Evolutionary conservation across 192 early-diverging fungal species (phyloP).

Genomic region (Coemansia sp.): DNA sequence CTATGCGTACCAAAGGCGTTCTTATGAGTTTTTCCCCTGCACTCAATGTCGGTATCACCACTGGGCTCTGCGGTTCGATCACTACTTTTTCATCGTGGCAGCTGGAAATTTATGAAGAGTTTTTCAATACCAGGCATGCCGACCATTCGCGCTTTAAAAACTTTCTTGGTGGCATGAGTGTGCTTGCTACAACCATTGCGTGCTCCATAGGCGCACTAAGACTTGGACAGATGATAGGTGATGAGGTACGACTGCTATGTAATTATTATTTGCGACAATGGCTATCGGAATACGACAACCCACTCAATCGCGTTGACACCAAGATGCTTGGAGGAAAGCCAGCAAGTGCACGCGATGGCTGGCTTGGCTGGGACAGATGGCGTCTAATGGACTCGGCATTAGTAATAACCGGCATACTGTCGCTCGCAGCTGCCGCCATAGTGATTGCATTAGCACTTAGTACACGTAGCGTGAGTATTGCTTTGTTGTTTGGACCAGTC

Average conservation of each 20-base stretch:
- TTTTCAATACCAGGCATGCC: slow-evolving; percentile 30
- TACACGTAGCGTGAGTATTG: slow-evolving; percentile 42
- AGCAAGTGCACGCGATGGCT: slow-evolving; percentile 12
- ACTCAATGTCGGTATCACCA: slow-evolving; percentile 59
- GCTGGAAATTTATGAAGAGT: slow-evolving; percentile 56
- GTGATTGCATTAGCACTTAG: slow-evolving; percentile 28
- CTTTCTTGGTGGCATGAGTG: slow-evolving; percentile 47
- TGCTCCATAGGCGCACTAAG: slow-evolving; percentile 33
- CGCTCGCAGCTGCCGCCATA: slow-evolving; percentile 12
- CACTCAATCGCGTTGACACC: slow-evolving; percentile 22
- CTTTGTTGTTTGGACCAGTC: slow-evolving; percentile 33
- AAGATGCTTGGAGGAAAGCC: slow-evolving; percentile 11
- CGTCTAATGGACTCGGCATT: slow-evolving; percentile 16
- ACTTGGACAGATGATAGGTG: slow-evolving; percentile 39
- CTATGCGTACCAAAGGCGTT: slow-evolving; percentile 31
- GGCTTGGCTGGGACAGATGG: slow-evolving; percentile 45
- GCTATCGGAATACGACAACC: neutral
- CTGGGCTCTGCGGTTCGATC: slow-evolving; percentile 79
- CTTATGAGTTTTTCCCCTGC: slow-evolving; percentile 46
- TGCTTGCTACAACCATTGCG: slow-evolving; percentile 30
- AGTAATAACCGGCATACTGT: slow-evolving; percentile 7
- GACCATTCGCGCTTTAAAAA: slow-evolving; percentile 37
- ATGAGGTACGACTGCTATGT: slow-evolving; percentile 19
- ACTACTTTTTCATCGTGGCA: slow-evolving; percentile 83
- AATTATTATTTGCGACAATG: neutral